A percentile compares a stretch with the other conserved stretches of the same genome.
Conservation (phyloP, 495 filamentous ascomycete genomes). For the Penicillium pancosmium region DNA sequence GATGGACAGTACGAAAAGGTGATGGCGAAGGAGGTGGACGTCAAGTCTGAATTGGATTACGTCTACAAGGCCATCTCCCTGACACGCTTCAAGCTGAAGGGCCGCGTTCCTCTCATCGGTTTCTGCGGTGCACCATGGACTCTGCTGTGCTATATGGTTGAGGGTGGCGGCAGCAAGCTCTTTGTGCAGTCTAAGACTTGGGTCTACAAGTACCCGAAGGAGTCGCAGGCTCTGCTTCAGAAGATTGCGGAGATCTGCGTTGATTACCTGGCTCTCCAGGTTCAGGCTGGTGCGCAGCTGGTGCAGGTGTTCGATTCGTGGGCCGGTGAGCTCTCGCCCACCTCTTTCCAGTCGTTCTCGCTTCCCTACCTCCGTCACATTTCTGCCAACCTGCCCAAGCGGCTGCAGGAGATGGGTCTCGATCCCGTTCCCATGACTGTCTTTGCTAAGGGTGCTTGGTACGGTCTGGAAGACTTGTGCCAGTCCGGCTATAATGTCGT, state of each 20-base stretch:
- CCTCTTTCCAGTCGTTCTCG: constrained; percentile 78
- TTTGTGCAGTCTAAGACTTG: constrained; percentile 92
- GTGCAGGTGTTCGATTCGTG: constrained; percentile 99
- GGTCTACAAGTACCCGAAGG: constrained; percentile 87
- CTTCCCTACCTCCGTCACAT: constrained; percentile 87
- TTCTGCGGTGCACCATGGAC: constrained; percentile 99
- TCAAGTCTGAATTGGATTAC: constrained; percentile 81
- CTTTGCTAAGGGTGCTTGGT: constrained; percentile 99
- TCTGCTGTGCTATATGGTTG: constrained; percentile 96
- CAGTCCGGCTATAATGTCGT: constrained; percentile 90
- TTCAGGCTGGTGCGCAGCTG: constrained; percentile 87
- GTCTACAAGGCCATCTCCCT: constrained; percentile 94
- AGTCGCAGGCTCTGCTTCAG: constrained; percentile 76
- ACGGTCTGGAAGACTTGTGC: constrained; percentile 85
- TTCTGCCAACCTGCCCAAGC: constrained; percentile 70
- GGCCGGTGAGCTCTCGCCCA: constrained; percentile 89
- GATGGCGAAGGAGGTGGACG: constrained; percentile 77
- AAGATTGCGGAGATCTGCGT: constrained; percentile 93
- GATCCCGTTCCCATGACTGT: constrained; percentile 96
- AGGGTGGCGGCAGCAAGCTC: constrained; percentile 92
- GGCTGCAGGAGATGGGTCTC: constrained; percentile 69
- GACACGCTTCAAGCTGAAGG: constrained; percentile 83
- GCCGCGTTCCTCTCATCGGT: constrained; percentile 90
- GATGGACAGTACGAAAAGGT: constrained; percentile 80
- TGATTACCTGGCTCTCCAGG: constrained; percentile 89